Evolutionary conservation across 352 stramenopile species (phyloP), one percentile per base, ranked within the genome.

Genomic region (Pythium rishiriense): DNA sequence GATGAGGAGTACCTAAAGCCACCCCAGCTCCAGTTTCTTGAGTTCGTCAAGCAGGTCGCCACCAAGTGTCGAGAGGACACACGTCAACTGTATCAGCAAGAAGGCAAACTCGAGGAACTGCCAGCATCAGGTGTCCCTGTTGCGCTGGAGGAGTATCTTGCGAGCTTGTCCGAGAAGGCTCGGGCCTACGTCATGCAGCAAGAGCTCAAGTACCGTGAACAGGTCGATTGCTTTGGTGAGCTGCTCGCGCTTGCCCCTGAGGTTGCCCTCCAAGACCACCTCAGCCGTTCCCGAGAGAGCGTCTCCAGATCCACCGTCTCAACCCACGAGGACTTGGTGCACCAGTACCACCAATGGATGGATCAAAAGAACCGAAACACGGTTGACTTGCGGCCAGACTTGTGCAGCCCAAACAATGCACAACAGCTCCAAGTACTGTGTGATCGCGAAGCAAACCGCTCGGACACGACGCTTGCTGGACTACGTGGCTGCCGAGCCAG

Each of bases 131-230:
- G 78, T 14, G 77, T 96, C 1, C 87, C 88, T 0, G 71, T 75
- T 2, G 90, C 84, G 3, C 66, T 97, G 9, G 79, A 89, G 19
- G 73, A 89, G 39, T 97, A 94, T 58, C 62, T 97, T 12, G 35
- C 48, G 19, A 78, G 68, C 14, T 84, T 86, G 33, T n/a, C 68
- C 4, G 72, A 85, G 19, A 95, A 94, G 66, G 86, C 83, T 28
- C 58, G 57, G 15, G 50, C 61, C 26, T 92, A 88, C 25, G 69
- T 87, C 39, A 43, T 73, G 7, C 75, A 79, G 9, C 80, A 90
- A 58, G 75, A 92, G 65, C 50, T 59, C 7, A 57, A 62, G 26
- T 87, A 84, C 59, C 76, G 88, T 29, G 69, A 85, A 28, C 85
- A 90, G 53, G 72, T 96, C 25, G 58, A 84, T 53, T 64, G 67